Conservation (phyloP, 805 yeast species). For the Cyberlindnera bimundalis region DNA sequence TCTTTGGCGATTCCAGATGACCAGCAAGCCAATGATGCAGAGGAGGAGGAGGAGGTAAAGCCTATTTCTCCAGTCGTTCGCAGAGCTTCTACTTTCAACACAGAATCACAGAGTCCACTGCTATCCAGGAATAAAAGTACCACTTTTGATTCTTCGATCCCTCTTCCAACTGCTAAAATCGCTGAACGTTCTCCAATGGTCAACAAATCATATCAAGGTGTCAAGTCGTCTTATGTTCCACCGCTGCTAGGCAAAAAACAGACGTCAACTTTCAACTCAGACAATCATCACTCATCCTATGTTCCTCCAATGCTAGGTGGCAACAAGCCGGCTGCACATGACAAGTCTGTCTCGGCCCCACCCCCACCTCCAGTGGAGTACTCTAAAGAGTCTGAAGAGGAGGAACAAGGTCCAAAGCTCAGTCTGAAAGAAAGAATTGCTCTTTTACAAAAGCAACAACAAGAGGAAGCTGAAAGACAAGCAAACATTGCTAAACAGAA, state of each 20-base stretch:
- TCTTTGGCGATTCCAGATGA: not conserved
- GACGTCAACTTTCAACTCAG: constrained; percentile 7
- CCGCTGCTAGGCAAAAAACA: constrained; percentile 22
- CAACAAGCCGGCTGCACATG: constrained; percentile 11
- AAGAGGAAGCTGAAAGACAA: constrained; percentile 72
- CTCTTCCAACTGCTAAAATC: constrained; percentile 17
- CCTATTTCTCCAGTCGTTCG: constrained; percentile 5
- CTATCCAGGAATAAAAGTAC: constrained; percentile 6
- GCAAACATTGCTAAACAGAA: constrained; percentile 53
- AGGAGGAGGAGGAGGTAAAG: constrained; percentile 1
- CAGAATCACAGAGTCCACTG: constrained; percentile 8
- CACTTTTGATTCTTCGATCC: constrained; percentile 11
- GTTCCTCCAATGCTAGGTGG: constrained; percentile 27
- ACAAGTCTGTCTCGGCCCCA: constrained; percentile 1
- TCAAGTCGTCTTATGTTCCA: constrained; percentile 28
- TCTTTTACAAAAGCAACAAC: constrained; percentile 74
- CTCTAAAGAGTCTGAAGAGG: constrained; percentile 32
- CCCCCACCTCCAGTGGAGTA: constrained; percentile 4
- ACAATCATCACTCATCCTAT: constrained; percentile 25
- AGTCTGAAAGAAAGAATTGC: constrained; percentile 87
- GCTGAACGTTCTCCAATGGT: constrained; percentile 12
- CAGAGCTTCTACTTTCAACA: constrained; percentile 14
- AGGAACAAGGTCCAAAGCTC: constrained; percentile 66
- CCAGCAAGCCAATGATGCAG: not conserved
- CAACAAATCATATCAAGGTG: constrained; percentile 24